Percentiles rank a stretch among this genome's conserved stretches.
Conservation (phyloP, 179 eudicot species). For the Beta lomatogona region DNA sequence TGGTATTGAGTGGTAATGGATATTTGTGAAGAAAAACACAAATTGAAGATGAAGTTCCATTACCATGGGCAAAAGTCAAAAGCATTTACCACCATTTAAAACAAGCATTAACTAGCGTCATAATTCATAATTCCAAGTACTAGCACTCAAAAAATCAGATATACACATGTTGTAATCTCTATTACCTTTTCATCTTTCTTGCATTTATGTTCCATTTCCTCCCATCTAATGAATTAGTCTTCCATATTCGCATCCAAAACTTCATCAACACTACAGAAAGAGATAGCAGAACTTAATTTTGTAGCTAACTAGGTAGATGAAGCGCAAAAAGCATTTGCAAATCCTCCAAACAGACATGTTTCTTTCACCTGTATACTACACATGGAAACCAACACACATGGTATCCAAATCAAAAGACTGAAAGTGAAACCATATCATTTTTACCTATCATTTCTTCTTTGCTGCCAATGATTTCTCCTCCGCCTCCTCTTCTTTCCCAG, state of each 20-base stretch:
- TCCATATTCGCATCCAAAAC: background rate
- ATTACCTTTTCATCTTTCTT: constrained; percentile 9
- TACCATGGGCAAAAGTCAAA: too few species aligned
- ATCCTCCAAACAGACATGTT: background rate
- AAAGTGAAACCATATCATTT: background rate
- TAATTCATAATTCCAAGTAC: background rate
- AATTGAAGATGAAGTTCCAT: too few species aligned
- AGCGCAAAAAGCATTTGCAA: background rate
- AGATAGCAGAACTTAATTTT: background rate
- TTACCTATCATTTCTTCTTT: constrained; percentile 13
- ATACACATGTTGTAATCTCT: background rate
- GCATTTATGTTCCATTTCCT: background rate
- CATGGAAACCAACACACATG: background rate
- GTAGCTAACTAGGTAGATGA: background rate
- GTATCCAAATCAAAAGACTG: background rate
- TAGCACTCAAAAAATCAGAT: background rate
- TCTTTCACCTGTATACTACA: background rate
- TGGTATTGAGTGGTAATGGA: background rate
- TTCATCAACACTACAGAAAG: constrained; percentile 13
- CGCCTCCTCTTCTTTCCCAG: constrained; percentile 22
- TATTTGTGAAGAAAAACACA: background rate
- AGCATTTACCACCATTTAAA: too few species aligned
- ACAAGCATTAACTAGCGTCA: background rate
- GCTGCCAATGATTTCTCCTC: constrained; percentile 16
- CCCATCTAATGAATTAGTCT: background rate